phyloP scores from a whole-genome alignment of 768 basidiomycete genomes.

The Panaeolus papilionaceus region DNA sequence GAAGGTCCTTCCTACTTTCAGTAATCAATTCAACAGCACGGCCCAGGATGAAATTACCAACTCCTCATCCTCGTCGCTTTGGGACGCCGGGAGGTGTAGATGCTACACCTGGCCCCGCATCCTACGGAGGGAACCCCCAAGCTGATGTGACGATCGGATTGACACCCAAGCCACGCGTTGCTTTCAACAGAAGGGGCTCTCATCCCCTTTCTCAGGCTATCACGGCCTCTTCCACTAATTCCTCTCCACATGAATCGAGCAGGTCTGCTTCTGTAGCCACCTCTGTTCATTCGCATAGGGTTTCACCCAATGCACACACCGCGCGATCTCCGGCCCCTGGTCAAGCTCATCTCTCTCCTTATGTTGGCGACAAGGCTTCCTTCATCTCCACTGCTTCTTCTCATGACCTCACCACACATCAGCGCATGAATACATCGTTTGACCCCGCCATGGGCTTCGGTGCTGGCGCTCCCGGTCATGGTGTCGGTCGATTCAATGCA shows the following conservation, averaged over 20 bases:
- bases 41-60: conserved; percentile 68
- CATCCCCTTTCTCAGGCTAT: conserved; percentile 71
- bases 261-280: conserved; percentile 43
- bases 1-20: conserved; percentile 81
- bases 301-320: conserved; percentile 21
- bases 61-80: conserved; percentile 61
- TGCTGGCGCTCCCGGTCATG: conserved; percentile 63
- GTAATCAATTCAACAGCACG: conserved; percentile 85
- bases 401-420: conserved; percentile 84
- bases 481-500: conserved; percentile 82
- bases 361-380: conserved; percentile 68
- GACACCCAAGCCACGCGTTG: conserved; percentile 56
- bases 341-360: conserved; percentile 33
- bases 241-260: conserved; percentile 17
- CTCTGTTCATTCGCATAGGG: conserved; percentile 31
- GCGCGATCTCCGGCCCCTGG: conserved; percentile 18
- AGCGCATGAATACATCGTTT: conserved; percentile 86
- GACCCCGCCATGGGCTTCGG: conserved; percentile 84
- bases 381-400: conserved; percentile 87
- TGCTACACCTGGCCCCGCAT: conserved; percentile 42
- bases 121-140: conserved; percentile 40
- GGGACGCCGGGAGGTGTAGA: conserved; percentile 39
- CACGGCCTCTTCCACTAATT: conserved; percentile 40
- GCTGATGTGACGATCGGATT: conserved; percentile 55
- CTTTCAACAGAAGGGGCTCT: conserved; percentile 49